Percentiles rank a stretch among this genome's conserved stretches.
Evolutionary conservation across 1,284 basidiomycete species (phyloP).

Genomic region (Earliella scabrosa): DNA sequence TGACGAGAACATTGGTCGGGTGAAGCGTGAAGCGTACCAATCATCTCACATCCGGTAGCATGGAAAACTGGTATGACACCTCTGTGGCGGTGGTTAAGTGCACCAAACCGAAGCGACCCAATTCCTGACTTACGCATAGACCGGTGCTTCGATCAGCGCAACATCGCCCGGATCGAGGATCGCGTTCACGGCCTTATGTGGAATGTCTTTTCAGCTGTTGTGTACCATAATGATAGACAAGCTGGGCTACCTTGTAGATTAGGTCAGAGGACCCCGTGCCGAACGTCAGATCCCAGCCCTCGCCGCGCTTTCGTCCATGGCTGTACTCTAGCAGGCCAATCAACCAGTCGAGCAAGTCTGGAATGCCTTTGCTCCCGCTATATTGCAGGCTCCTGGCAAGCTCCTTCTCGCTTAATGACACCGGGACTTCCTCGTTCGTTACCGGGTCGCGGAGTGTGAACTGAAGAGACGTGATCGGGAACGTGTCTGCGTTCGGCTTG

Average conservation of each 20-base stretch:
- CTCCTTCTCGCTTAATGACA: conserved; percentile 58
- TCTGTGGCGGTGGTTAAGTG: conserved; percentile 38
- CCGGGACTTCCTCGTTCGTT: conserved; percentile 43
- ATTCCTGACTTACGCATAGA: conserved; percentile 70
- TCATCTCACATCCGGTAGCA: conserved; percentile 57
- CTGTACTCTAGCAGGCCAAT: conserved; percentile 65
- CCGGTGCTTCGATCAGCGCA: conserved; percentile 85
- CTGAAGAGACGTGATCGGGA: conserved; percentile 84
- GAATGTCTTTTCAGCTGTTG: not conserved
- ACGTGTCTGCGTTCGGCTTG: conserved; percentile 88
- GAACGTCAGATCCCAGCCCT: conserved; percentile 75
- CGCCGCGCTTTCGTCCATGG: conserved; percentile 61
- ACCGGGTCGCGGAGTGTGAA: conserved; percentile 54
- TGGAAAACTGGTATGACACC: conserved; percentile 70
- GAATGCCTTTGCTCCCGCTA: conserved; percentile 75
- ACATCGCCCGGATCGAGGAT: conserved; percentile 83
- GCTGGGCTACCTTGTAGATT: conserved; percentile 72
- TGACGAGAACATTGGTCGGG: no score
- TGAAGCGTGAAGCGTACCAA: conserved; percentile 51
- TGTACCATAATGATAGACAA: not conserved
- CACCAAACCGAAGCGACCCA: no score
- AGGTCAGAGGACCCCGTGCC: conserved; percentile 90
- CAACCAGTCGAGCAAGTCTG: conserved; percentile 68
- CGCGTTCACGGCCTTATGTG: conserved; percentile 52
- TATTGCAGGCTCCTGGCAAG: conserved; percentile 77